phyloP scores from a whole-genome alignment of 768 basidiomycete species.

The Gloeostereum incarnatum region DNA sequence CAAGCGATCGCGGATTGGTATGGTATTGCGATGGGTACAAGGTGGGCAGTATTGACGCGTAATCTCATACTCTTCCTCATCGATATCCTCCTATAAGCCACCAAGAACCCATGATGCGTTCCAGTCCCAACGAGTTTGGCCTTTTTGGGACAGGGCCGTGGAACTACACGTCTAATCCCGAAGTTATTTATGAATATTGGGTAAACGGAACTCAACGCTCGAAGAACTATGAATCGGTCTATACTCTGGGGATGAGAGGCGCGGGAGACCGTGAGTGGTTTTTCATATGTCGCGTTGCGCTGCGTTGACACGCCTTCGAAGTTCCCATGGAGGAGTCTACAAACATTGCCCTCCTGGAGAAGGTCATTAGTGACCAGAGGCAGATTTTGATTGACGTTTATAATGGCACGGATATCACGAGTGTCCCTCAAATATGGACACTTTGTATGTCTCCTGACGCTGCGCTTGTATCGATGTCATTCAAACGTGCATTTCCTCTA shows the following conservation, averaged over 20 bases:
- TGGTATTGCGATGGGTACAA: slow-evolving; percentile 67
- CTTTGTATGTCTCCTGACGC: slow-evolving; percentile 30
- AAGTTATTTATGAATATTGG: slow-evolving; percentile 55
- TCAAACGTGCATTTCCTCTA: slow-evolving; percentile 8
- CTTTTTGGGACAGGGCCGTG: slow-evolving; percentile 47
- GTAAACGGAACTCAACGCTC: slow-evolving; percentile 48
- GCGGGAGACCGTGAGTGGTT: slow-evolving; percentile 35
- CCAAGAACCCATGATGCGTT: slow-evolving; percentile 70
- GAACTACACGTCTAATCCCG: slow-evolving; percentile 51
- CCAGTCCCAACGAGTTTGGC: slow-evolving; percentile 58
- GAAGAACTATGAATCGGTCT: slow-evolving; percentile 50
- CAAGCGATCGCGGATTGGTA: slow-evolving; percentile 54
- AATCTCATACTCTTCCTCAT: background rate
- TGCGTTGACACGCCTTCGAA: background rate
- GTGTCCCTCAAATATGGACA: slow-evolving; percentile 59
- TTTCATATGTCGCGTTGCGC: slow-evolving; percentile 1
- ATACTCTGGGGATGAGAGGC: slow-evolving; percentile 66
- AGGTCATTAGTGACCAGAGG: slow-evolving; percentile 53
- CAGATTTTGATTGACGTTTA: slow-evolving; percentile 47
- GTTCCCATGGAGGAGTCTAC: slow-evolving; percentile 34
- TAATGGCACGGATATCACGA: slow-evolving; percentile 31
- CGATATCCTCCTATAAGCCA: slow-evolving; percentile 26
- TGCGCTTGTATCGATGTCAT: background rate
- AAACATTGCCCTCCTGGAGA: slow-evolving; percentile 40
- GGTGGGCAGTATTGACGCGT: slow-evolving; percentile 17